Percentiles rank a stretch among this genome's conserved stretches.
phyloP scores from a whole-genome alignment of 371 early-diverging fungal genomes.

The Syncephalastrum sp. region DNA sequence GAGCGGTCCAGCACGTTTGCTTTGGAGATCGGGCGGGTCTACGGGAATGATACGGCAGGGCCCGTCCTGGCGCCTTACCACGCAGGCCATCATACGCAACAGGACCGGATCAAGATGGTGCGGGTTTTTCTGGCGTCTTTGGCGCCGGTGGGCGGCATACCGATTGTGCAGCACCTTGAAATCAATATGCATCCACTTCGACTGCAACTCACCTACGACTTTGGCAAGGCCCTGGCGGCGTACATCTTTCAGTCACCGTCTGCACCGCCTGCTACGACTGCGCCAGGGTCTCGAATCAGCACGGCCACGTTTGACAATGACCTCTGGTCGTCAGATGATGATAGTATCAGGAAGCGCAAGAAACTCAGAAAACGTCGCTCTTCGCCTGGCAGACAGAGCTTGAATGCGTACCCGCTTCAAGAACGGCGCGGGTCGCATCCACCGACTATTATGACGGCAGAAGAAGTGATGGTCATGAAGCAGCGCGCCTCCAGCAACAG shows the following conservation, averaged over 20 bases:
- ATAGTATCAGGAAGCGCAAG: no score
- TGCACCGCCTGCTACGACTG: background rate
- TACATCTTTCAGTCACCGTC: conserved; percentile 71
- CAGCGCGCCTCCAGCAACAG: conserved; percentile 62
- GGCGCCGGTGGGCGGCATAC: conserved; percentile 82
- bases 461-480: conserved; percentile 52
- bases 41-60: no score
- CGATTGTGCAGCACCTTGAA: conserved; percentile 83
- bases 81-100: no score
- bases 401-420: background rate
- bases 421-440: background rate
- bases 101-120: conserved; percentile 2
- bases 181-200: conserved; percentile 76
- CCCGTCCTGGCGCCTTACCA: no score
- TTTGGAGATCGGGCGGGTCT: no score
- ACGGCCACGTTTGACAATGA: background rate
- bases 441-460: background rate
- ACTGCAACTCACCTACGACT: conserved; percentile 77
- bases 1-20: no score
- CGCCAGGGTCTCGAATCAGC: background rate
- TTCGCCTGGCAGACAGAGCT: background rate
- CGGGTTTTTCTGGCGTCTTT: conserved; percentile 16
- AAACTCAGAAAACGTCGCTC: no score
- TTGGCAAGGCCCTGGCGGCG: conserved; percentile 65
- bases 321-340: no score